A percentile compares a stretch with the other conserved stretches of the same genome.
Conservation (phyloP, 2,329 filamentous ascomycete species). For the Scytalidium lignicola region DNA sequence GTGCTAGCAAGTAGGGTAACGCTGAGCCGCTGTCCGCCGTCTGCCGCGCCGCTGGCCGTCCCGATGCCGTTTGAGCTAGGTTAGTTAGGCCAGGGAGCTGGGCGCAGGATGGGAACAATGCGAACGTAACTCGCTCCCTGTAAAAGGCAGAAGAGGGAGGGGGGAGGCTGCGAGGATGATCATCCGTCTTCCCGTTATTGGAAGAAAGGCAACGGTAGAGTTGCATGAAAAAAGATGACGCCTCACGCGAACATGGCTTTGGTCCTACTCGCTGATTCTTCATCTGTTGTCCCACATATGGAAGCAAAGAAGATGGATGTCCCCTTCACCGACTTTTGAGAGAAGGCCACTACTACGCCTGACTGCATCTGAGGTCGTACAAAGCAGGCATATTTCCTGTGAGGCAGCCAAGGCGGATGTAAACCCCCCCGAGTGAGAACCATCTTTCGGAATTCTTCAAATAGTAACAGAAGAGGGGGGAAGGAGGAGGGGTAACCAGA, state of each 20-base stretch:
- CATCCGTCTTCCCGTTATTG: background rate
- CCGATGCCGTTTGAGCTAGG: background rate
- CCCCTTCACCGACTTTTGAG: background rate
- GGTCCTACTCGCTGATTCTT: background rate
- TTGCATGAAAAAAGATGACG: background rate
- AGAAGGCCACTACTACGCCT: background rate
- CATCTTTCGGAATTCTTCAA: no score
- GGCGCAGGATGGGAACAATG: background rate
- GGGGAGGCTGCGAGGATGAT: background rate
- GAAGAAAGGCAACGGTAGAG: background rate
- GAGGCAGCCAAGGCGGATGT: background rate
- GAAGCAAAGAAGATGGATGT: background rate
- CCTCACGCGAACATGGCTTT: background rate
- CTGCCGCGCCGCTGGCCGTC: background rate
- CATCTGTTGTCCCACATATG: background rate
- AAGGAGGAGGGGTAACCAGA: no score
- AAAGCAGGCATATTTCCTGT: background rate
- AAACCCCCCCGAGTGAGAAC: no score
- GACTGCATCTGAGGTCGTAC: background rate
- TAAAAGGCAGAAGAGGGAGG: no score
- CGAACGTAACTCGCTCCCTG: background rate
- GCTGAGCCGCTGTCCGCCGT: background rate
- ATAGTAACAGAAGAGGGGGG: no score
- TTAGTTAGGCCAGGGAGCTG: background rate
- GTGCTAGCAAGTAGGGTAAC: background rate